Evolutionary conservation across 2,329 filamentous ascomycete species (phyloP), one percentile per base, ranked within the genome.

Genomic region (Diplodia seriata): DNA sequence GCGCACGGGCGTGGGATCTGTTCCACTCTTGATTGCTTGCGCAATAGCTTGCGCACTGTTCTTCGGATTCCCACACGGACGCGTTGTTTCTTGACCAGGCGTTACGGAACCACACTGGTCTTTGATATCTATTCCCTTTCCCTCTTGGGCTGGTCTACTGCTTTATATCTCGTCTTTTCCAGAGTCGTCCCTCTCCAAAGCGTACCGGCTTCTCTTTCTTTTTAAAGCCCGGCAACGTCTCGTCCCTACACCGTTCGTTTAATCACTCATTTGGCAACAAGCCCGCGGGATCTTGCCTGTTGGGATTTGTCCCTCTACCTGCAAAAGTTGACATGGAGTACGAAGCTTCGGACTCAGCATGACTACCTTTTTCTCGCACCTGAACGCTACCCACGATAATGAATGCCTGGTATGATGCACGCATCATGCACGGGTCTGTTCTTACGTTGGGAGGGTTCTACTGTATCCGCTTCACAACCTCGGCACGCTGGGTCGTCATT

Each of bases 1-100:
- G 94, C 77, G 89, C 92, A 72, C 86, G 92, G 75, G 95, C 95
- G 9, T 99, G 95, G 95, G 95, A 99, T 81, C 81, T 99, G 33
- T 97, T 98, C 80, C 95, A 98, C 83, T 97, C 93, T 70, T 97
- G 54, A 68, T n/a, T 47, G 26, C 31, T 11, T 29, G 20, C 26
- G 49, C 26, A 31, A 47, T 18, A 43, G 15, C 36, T 50, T n/a
- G 43, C 9, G 20, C n/a, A 26, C n/a, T 63, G 23, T n/a, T 36
- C 26, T 50, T 47, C 50, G 43, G 18, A 49, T 31, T 63, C 20
- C 36, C 5, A 26, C 53, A 47, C 36, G 11, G 47, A 54, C 33
- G 50, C 50, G 54, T 54, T 23, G 47, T 55, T 65, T 65, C 23
- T 47, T 20, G 49, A 55, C 31, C 36, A 36, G 62, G 62, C 62